Percentiles rank a stretch among this genome's conserved stretches.
Conservation (phyloP, 2,329 filamentous ascomycete genomes). For the Grosmannia clavigera region DNA sequence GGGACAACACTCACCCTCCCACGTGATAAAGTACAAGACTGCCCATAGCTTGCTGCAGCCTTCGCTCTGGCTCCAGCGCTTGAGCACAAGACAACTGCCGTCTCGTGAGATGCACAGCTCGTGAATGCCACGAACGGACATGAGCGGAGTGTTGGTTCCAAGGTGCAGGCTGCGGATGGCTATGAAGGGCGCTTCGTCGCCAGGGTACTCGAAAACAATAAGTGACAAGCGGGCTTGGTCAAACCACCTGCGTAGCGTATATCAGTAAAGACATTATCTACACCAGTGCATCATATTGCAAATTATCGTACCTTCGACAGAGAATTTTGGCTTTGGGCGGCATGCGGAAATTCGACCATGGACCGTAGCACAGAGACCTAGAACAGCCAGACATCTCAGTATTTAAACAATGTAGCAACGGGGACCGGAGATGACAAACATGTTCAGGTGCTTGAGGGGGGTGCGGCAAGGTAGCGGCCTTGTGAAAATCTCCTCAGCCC, state of each 20-base stretch:
- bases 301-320: slow-evolving; percentile 44
- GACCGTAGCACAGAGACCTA: slow-evolving; percentile 35
- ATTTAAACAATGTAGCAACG: not conserved
- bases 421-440: not conserved
- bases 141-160: slow-evolving; percentile 27
- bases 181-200: slow-evolving; percentile 32
- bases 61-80: slow-evolving; percentile 35
- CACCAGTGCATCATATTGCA: not conserved
- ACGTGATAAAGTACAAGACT: slow-evolving; percentile 42
- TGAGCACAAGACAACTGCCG: slow-evolving; percentile 35
- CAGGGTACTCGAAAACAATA: slow-evolving; percentile 35
- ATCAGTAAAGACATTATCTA: not conserved
- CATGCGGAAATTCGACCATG: slow-evolving; percentile 31
- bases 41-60: slow-evolving; percentile 39
- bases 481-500: slow-evolving; percentile 50
- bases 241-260: slow-evolving; percentile 30
- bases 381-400: not conserved
- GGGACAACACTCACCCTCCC: slow-evolving; percentile 36
- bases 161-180: slow-evolving; percentile 30
- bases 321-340: slow-evolving; percentile 36
- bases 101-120: slow-evolving; percentile 40
- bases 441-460: slow-evolving; percentile 28
- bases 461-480: slow-evolving; percentile 39
- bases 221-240: slow-evolving; percentile 42
- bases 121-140: slow-evolving; percentile 39